Percentiles rank a stretch among this genome's conserved stretches.
These are phyloP conservation scores for Elaeis guineensis DNA, from an alignment of 176 grass and related monocot genomes.

Conservation along the genomic window DNA sequence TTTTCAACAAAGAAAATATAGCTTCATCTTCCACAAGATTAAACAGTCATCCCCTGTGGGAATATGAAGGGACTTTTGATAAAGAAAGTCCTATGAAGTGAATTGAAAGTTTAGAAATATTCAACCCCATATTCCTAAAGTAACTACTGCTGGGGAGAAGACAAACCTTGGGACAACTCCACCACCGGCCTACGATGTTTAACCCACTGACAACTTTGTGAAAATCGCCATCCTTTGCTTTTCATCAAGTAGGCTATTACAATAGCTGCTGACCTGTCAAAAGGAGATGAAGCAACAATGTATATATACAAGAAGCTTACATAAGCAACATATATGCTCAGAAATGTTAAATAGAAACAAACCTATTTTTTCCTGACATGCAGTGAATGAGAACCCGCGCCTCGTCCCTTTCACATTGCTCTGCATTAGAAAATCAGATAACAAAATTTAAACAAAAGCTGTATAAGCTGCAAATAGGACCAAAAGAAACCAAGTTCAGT, in stretches of 20 bases:
- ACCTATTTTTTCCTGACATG: slow-evolving; percentile 21
- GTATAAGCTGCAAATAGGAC: no score
- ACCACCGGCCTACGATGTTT: slow-evolving; percentile 3
- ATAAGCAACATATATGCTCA: background rate
- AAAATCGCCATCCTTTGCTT: slow-evolving; percentile 11
- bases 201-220: slow-evolving; percentile 18
- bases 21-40: no score
- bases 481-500: no score
- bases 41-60: no score
- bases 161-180: slow-evolving; percentile 9
- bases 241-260: slow-evolving; percentile 20
- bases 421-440: background rate
- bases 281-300: background rate
- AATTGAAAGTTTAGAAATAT: no score
- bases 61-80: background rate
- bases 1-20: no score
- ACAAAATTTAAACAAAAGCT: no score
- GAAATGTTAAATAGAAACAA: background rate
- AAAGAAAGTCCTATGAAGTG: background rate
- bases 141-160: background rate
- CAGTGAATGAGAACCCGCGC: slow-evolving; percentile 10
- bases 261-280: slow-evolving; percentile 12
- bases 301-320: background rate
- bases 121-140: no score
- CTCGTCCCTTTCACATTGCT: slow-evolving; percentile 4